These are phyloP conservation scores for Annona squamosa DNA, from an alignment of 164 flowering plant species.

Conservation along the genomic window DNA sequence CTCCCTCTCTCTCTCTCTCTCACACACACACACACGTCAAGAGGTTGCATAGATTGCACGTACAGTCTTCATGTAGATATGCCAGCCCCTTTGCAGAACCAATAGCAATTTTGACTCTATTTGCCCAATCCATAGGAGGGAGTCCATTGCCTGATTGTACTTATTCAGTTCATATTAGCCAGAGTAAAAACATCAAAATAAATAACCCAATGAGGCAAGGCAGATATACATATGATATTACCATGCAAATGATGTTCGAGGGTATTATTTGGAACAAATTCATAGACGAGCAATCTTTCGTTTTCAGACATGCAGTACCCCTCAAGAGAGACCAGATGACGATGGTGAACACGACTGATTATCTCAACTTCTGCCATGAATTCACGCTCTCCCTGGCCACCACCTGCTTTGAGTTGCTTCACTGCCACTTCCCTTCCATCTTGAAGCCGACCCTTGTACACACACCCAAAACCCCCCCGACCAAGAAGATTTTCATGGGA, in stretches of 20 bases:
- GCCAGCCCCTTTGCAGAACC: slow-evolving; percentile 82
- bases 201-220: slow-evolving; percentile 2
- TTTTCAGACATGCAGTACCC: slow-evolving; percentile 49
- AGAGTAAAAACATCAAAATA: neutral
- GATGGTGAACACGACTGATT: slow-evolving; percentile 63
- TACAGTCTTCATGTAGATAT: slow-evolving; percentile 83
- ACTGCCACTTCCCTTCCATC: slow-evolving; percentile 57
- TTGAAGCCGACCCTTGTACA: slow-evolving; percentile 37
- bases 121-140: slow-evolving; percentile 60
- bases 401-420: slow-evolving; percentile 53
- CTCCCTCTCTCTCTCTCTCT: neutral
- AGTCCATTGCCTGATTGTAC: slow-evolving; percentile 37
- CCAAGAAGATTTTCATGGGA: slow-evolving; percentile 40
- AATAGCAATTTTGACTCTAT: slow-evolving; percentile 55
- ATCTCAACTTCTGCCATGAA: slow-evolving; percentile 67
- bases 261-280: slow-evolving; percentile 51
- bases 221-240: slow-evolving; percentile 13
- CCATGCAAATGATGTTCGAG: slow-evolving; percentile 62
- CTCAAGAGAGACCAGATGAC: slow-evolving; percentile 62
- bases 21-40: neutral
- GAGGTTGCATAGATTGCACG: slow-evolving; percentile 11
- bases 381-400: slow-evolving; percentile 63
- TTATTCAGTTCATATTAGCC: neutral
- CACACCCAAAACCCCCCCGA: slow-evolving; percentile 65
- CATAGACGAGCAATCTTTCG: slow-evolving; percentile 54